phyloP scores from a whole-genome alignment of 441 rosid species.

The Biscutella laevigata region DNA sequence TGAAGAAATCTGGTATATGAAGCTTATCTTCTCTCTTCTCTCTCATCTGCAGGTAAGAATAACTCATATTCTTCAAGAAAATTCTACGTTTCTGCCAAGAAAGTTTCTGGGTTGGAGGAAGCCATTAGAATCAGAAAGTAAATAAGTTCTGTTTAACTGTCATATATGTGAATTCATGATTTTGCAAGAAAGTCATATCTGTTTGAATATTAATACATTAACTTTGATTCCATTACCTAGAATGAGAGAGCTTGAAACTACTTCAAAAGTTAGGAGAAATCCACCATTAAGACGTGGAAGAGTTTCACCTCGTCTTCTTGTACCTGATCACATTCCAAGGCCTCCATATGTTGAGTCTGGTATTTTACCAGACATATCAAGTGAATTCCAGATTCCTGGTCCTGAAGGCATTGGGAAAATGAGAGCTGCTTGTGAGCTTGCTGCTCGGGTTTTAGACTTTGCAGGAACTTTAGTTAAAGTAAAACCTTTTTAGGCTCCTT shows the following conservation, averaged over 20 bases:
- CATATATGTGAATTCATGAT: background rate
- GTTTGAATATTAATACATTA: background rate
- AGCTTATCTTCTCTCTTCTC: background rate
- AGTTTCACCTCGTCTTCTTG: constrained; percentile 69
- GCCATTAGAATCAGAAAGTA: constrained; percentile 64
- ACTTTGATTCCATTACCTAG: constrained; percentile 25
- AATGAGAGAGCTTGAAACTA: constrained; percentile 45
- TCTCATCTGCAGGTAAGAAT: constrained; percentile 30
- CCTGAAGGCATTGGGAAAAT: constrained; percentile 55
- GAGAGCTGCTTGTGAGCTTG: constrained; percentile 86
- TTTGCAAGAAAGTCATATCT: background rate
- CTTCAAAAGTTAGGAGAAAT: constrained; percentile 34
- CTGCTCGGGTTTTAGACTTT: constrained; percentile 64
- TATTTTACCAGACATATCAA: constrained; percentile 52
- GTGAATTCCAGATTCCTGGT: constrained; percentile 61
- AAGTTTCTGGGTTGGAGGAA: constrained; percentile 56
- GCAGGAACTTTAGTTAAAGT: constrained; percentile 86
- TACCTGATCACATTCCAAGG: constrained; percentile 67
- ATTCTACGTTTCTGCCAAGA: constrained; percentile 39
- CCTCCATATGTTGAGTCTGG: constrained; percentile 63
- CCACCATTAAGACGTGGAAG: constrained; percentile 71
- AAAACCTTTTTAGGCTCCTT: constrained; percentile 18
- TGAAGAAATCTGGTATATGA: background rate
- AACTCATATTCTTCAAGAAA: constrained; percentile 8
- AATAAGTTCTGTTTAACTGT: background rate